Conservation (phyloP, 805 yeast species). For the Pichia pseudocactophila region DNA sequence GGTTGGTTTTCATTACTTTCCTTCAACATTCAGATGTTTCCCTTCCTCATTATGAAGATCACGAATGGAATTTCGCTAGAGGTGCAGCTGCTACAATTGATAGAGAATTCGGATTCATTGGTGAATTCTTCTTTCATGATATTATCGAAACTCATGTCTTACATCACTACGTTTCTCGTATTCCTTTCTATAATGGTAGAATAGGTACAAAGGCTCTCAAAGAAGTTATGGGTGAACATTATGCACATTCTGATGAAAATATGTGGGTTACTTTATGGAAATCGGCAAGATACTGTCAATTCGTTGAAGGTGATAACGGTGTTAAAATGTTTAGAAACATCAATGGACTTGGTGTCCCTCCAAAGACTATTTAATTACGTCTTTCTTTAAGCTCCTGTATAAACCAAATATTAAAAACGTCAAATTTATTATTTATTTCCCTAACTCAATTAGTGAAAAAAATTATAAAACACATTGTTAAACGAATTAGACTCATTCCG, state of each 20-base stretch:
- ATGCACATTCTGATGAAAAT: conserved; percentile 56
- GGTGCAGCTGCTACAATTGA: conserved; percentile 90
- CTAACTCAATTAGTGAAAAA: no score
- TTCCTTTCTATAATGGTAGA: conserved; percentile 84
- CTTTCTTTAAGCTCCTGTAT: no score
- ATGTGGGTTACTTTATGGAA: conserved; percentile 65
- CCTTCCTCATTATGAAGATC: conserved; percentile 70
- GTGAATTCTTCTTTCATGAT: conserved; percentile 74
- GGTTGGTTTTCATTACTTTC: conserved; percentile 82
- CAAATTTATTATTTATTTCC: no score
- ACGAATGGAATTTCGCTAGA: conserved; percentile 76
- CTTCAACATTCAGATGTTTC: conserved; percentile 76
- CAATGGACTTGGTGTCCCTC: conserved; percentile 47
- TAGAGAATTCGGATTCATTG: conserved; percentile 74
- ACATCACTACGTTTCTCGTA: conserved; percentile 76
- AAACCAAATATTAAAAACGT: no score
- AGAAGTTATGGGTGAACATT: conserved; percentile 80
- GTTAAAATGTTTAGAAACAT: conserved; percentile 67
- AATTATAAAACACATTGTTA: no score
- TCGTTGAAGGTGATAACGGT: conserved; percentile 64
- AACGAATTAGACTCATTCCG: no score
- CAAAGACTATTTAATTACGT: conserved; percentile 4
- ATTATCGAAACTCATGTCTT: conserved; percentile 86
- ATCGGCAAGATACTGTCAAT: conserved; percentile 57
- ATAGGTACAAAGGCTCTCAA: conserved; percentile 69